phyloP scores from a whole-genome alignment of 805 yeast genomes.

The Ogataea pini region DNA sequence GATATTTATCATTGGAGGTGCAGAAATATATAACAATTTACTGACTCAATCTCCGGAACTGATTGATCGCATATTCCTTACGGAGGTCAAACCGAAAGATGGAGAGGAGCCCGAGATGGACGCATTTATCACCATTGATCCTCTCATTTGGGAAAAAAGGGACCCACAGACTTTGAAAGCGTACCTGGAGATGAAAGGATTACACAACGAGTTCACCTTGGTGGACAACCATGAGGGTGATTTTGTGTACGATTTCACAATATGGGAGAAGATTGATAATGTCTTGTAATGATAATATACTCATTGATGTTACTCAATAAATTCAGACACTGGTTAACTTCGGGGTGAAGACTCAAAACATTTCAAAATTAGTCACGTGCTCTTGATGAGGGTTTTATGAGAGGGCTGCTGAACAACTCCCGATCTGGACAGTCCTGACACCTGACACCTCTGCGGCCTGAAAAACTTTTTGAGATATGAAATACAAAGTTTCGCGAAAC shows the following conservation, averaged over 20 bases:
- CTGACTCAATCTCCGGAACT: constrained; percentile 25
- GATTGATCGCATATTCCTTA: constrained; percentile 61
- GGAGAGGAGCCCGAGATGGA: constrained; percentile 55
- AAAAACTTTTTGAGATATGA: not conserved
- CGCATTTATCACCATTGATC: constrained; percentile 3
- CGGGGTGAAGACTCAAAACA: too few species aligned
- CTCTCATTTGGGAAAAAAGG: constrained; percentile 40
- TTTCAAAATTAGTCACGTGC: not conserved
- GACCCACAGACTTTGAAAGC: constrained; percentile 38
- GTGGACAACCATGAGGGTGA: constrained; percentile 40
- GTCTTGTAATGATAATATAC: not conserved
- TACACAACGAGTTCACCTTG: constrained; percentile 29
- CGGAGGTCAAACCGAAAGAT: constrained; percentile 55
- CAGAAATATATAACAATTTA: constrained; percentile 71
- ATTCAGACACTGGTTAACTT: too few species aligned
- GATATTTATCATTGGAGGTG: constrained; percentile 90
- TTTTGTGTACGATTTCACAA: constrained; percentile 56
- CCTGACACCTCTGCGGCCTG: not conserved
- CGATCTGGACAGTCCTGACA: not conserved
- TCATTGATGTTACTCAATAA: too few species aligned
- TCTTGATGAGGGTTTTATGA: not conserved
- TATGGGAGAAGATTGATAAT: constrained; percentile 49
- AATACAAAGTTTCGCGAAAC: not conserved
- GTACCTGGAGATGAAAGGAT: constrained; percentile 41
- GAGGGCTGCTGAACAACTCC: too few species aligned